Base-by-base conservation (phyloP, 441 rosid genomes). In the Arabidopsis lyrata region DNA sequence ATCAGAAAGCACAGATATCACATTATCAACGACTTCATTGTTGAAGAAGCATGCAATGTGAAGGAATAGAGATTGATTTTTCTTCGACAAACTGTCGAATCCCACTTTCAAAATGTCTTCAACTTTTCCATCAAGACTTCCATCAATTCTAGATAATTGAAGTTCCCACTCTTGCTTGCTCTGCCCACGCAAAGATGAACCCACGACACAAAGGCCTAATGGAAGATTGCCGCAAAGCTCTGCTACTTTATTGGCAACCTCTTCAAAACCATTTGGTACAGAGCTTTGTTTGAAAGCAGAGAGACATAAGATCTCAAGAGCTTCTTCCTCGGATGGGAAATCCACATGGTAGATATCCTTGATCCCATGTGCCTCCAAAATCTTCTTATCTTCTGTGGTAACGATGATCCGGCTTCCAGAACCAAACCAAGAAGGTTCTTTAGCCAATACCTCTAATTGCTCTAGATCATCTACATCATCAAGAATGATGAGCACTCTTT, bases 361-460 rank as follows among this genome's bases (percentile, higher is more conserved):
- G 7, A 34, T 20, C 39, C 2, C 3, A 16, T 24, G 65, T 14
- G 4, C 36, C 41, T 3, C 18, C 5, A 70, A 18, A 39, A 70
- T 16, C 11, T 11, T 45, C n/a, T 47, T 15, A 55, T 78, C 52
- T 67, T 78, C 54, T 0, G 80, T 74, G 12, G 75, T 77, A 22
- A 81, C 10, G 5, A 81, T 57, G 18, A 81, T 44, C 58, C 70
- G 67, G 42, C 81, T 80, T n/a, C 77, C 52, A 0, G 2, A 3
- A 64, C 69, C 69, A 2, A 64, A 64, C 69, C 57, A 48, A 48
- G 29, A 32, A 32, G 0, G 6, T 13, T 13, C 15, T 41, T 41
- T 13, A 41, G 45, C 45, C 15, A 41, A 41, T 1, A 41, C 15
- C 7, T 41, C 45, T 2, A 41, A 13, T 1, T 41, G 15, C 2